phyloP scores from a whole-genome alignment of 2,329 filamentous ascomycete genomes.

The Fusarium redolens region DNA sequence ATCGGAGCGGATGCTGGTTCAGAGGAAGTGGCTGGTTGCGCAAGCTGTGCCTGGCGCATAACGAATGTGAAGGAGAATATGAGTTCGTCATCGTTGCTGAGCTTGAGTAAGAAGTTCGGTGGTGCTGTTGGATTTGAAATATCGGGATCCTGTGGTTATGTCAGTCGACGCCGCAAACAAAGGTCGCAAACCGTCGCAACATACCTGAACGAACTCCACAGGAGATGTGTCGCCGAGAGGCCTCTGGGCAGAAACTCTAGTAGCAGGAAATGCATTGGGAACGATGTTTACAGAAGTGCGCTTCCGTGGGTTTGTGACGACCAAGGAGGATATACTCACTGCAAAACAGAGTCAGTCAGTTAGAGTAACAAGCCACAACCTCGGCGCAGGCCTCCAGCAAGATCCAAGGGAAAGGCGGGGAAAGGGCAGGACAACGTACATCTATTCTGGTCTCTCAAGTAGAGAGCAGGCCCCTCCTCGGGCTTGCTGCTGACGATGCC shows the following conservation, averaged over 20 bases:
- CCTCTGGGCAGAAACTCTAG: slow-evolving; percentile 78
- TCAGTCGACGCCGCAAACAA: slow-evolving; percentile 34
- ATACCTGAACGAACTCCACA: slow-evolving; percentile 92
- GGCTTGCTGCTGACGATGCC: slow-evolving; percentile 90
- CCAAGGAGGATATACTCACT: slow-evolving; percentile 90
- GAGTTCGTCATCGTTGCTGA: slow-evolving; percentile 91
- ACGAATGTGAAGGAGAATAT: slow-evolving; percentile 94
- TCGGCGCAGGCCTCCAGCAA: slow-evolving; percentile 18
- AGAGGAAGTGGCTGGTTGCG: slow-evolving; percentile 55
- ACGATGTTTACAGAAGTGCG: slow-evolving; percentile 80
- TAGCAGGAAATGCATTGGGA: slow-evolving; percentile 90
- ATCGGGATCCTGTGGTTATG: slow-evolving; percentile 78
- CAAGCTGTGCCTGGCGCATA: slow-evolving; percentile 66
- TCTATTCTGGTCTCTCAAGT: slow-evolving; percentile 90
- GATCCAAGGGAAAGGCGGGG: slow-evolving; percentile 20
- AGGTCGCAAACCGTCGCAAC: slow-evolving; percentile 45
- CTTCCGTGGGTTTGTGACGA: slow-evolving; percentile 82
- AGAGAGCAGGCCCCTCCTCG: slow-evolving; percentile 84
- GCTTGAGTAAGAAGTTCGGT: slow-evolving; percentile 85
- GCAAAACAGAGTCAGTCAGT: slow-evolving; percentile 38
- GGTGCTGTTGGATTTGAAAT: slow-evolving; percentile 56
- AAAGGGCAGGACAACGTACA: slow-evolving; percentile 67
- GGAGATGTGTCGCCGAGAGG: slow-evolving; percentile 78
- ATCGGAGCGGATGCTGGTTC: slow-evolving; percentile 59
- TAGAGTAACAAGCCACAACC: slow-evolving; percentile 32